phyloP scores from a whole-genome alignment of 2,329 filamentous ascomycete genomes.

The Paraphoma sp. region DNA sequence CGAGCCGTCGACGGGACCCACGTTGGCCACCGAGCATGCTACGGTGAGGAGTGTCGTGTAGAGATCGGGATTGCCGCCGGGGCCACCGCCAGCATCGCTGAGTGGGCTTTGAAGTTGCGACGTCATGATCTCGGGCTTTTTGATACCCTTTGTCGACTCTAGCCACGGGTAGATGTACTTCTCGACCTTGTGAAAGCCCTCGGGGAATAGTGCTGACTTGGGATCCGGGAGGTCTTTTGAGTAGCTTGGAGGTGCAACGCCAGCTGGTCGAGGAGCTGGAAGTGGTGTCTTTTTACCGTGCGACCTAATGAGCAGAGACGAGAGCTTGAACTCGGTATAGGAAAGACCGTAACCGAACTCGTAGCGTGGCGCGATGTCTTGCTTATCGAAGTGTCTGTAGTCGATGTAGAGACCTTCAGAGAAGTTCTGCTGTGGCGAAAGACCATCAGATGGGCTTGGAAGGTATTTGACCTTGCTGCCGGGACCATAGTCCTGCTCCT shows the following conservation, averaged over 20 bases:
- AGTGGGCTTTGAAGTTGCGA: slow-evolving; percentile 59
- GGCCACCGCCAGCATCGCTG: slow-evolving; percentile 72
- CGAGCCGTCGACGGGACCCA: slow-evolving; percentile 61
- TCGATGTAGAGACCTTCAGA: slow-evolving; percentile 85
- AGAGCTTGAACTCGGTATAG: slow-evolving; percentile 76
- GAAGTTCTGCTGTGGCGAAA: slow-evolving; percentile 82
- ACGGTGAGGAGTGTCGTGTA: slow-evolving; percentile 64
- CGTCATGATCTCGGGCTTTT: slow-evolving; percentile 58
- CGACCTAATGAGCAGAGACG: slow-evolving; percentile 55
- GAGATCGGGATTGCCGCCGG: slow-evolving; percentile 71
- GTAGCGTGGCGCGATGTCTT: slow-evolving; percentile 75
- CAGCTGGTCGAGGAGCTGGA: slow-evolving; percentile 43
- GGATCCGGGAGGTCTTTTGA: slow-evolving; percentile 62
- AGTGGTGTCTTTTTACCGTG: slow-evolving; percentile 54
- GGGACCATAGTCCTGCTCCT: slow-evolving; percentile 76
- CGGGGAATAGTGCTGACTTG: slow-evolving; percentile 66
- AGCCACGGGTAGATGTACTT: slow-evolving; percentile 81
- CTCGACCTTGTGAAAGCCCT: slow-evolving; percentile 64
- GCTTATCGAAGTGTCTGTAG: slow-evolving; percentile 86
- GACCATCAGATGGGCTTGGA: slow-evolving; percentile 61
- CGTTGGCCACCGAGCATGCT: slow-evolving; percentile 65
- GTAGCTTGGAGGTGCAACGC: slow-evolving; percentile 53
- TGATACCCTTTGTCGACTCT: slow-evolving; percentile 56
- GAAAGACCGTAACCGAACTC: slow-evolving; percentile 87
- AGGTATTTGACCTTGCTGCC: slow-evolving; percentile 72